Base-by-base conservation (phyloP, 208 protist genomes). In the Angomonas deanei region DNA sequence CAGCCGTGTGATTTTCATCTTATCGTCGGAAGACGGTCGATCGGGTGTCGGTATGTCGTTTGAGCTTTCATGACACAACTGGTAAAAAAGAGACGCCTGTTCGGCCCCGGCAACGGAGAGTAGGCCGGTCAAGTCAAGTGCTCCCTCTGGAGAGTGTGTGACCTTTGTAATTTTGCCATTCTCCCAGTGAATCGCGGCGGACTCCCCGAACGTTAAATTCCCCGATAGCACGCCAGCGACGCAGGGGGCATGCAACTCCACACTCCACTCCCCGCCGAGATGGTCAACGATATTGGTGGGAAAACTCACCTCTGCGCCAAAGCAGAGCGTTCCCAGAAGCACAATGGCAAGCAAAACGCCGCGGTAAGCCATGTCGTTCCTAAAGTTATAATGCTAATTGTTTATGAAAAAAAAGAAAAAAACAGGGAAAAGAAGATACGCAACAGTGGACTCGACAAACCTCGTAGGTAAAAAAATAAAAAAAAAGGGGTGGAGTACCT, bases 161-260 rank as follows among this genome's bases (percentile, higher is more conserved):
- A 50, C 42, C 17, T 26, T 19, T 8, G 8, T n/a, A 19, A 5
- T 23, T 3, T 50, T 57, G 1, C 61, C 61, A n/a, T 68, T 62
- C 49, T 54, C 46, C 78, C 82, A 90, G 1, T 62, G 42, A 26
- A 50, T 4, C 1, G 72, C 72, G 1, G 72, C 77, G 17, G 57
- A 67, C 48, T 86, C 79, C 10, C 54, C 53, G 54, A 90, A 71
- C 10, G 67, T 69, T 3, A 86, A 54, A 31, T 49, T 72, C 42
- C 21, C 78, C 77, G 31, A 53, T 50, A 26, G 52, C 23, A 23
- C 66, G 53, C 6, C 48, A 48, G 1, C 71, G 38, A 50, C 17
- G 46, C 82, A 88, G 23, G 80, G 72, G 11, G 82, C 80, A 15
- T 76, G 50, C 39, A 92, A 47, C 55, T 84, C 76, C 32, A 87